phyloP scores from a whole-genome alignment of 2,329 filamentous ascomycete species.

The Cyclaneusma minus region DNA sequence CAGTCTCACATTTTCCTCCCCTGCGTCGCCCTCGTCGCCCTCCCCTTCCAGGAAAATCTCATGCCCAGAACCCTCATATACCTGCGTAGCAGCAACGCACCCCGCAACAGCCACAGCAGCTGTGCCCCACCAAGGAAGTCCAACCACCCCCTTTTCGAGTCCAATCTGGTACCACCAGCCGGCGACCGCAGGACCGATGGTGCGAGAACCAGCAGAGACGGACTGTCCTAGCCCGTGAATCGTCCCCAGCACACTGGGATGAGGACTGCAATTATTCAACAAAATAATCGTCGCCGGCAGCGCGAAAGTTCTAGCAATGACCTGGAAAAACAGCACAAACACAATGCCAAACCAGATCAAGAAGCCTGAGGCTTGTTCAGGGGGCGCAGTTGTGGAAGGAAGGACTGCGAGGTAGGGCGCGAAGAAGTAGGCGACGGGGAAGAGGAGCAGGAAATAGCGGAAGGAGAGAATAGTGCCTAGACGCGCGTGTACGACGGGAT shows the following conservation, averaged over 20 bases:
- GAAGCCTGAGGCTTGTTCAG: constrained; percentile 25
- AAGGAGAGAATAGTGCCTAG: constrained; percentile 55
- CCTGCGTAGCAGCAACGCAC: constrained; percentile 40
- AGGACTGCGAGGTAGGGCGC: constrained; percentile 48
- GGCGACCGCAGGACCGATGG: constrained; percentile 36
- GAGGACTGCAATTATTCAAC: constrained; percentile 43
- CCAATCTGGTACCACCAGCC: constrained; percentile 38
- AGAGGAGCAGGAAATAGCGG: constrained; percentile 47
- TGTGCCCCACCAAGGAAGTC: constrained; percentile 29
- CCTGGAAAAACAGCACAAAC: constrained; percentile 36
- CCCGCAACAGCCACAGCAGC: constrained; percentile 36
- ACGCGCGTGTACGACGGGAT: constrained; percentile 46
- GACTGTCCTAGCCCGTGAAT: constrained; percentile 44
- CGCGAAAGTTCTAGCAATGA: constrained; percentile 41
- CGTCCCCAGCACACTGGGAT: constrained; percentile 37
- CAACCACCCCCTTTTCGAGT: constrained; percentile 35
- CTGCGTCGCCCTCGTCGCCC: too few species aligned
- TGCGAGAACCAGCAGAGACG: constrained; percentile 34
- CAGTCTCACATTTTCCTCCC: too few species aligned
- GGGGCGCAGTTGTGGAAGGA: constrained; percentile 14
- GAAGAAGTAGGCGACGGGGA: constrained; percentile 50
- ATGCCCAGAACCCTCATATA: constrained; percentile 50
- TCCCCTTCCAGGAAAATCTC: constrained; percentile 38
- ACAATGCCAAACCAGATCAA: constrained; percentile 39
- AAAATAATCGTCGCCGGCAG: constrained; percentile 42